Conservation (phyloP, 257 asterid species). For the Osmanthus fragrans region DNA sequence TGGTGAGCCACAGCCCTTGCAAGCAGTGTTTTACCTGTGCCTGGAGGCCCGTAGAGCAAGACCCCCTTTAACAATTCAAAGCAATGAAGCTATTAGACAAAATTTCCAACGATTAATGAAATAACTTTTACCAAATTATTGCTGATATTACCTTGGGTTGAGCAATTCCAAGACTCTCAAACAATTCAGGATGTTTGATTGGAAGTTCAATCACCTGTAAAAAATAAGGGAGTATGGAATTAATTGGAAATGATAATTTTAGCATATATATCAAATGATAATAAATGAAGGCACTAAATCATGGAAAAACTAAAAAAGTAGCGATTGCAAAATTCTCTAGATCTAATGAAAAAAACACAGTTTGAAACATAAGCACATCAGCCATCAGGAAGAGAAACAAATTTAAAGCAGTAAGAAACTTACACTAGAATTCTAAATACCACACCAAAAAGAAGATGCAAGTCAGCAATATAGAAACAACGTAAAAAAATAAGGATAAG, state of each 20-base stretch:
- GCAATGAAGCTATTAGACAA: conserved; percentile 13
- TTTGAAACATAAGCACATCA: neutral
- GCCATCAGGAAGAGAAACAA: neutral
- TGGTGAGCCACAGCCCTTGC: conserved; percentile 83
- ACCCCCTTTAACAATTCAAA: conserved; percentile 49
- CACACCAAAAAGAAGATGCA: neutral
- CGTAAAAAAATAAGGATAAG: neutral
- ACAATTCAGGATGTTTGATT: conserved; percentile 71
- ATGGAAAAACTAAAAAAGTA: neutral
- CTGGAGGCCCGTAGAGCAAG: conserved; percentile 75
- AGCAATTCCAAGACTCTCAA: conserved; percentile 81
- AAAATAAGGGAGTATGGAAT: conserved; percentile 13
- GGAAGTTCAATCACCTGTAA: conserved; percentile 73
- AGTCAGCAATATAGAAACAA: neutral
- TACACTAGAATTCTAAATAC: neutral
- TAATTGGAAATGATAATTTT: neutral
- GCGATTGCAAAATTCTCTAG: neutral
- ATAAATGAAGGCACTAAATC: neutral
- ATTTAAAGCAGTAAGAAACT: neutral
- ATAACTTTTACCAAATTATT: conserved; percentile 9
- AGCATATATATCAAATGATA: neutral
- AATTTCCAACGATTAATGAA: neutral
- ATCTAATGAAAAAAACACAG: neutral
- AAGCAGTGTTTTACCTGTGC: conserved; percentile 73
- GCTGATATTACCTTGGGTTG: conserved; percentile 59